Evolutionary conservation across 192 early-diverging fungal species (phyloP), one percentile per base, ranked within the genome.

Genomic region (Coemansia sp.): DNA sequence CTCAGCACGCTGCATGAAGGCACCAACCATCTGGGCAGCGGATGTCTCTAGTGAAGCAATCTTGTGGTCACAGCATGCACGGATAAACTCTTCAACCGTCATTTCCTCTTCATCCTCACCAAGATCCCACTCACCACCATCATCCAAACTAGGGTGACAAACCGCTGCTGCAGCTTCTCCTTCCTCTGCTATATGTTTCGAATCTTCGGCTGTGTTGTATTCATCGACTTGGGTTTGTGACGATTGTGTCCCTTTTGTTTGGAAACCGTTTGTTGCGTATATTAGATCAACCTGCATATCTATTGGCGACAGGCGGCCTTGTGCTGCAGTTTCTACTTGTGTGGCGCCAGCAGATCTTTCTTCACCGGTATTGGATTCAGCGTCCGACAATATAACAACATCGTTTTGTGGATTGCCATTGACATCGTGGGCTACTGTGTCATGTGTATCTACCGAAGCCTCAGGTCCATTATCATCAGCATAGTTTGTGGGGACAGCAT

Each of bases 81-180:
- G 82, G 55, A 84, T 84, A 58, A 84, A 84, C 64, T 84, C 77
- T 30, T 84, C 82, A 2, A 84, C 82, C 0, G 77, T 77, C 82
- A 84, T 76, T 21, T 58, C 52, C 45, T 68, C 73, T 63, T 84
- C 82, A 0, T 65, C 72, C 31, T 68, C 65, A 23, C 61, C 66
- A 28, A 84, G 63, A 4, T 74, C 74, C 79, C 79, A 81, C 12
- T 57, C 64, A 26, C 43, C 59, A 6, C 55, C 61, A 31, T 30
- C 61, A 31, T 30, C 67, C 3, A 8, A 7, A 23, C 23, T 23
- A 25, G 46, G 20, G 25, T 49, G 20, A 0, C 8, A 20, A 49
- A 25, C 46, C 46, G 13, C 46, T 12, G 46, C 39, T 40, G 10
- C 31, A 8, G 58, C 43, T 28, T 60, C 39, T 53, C 16, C 51